Evolutionary conservation across 129 eudicot genomes (phyloP), one percentile per base, ranked within the genome.

Genomic region (Heracleum sosnowskyi): DNA sequence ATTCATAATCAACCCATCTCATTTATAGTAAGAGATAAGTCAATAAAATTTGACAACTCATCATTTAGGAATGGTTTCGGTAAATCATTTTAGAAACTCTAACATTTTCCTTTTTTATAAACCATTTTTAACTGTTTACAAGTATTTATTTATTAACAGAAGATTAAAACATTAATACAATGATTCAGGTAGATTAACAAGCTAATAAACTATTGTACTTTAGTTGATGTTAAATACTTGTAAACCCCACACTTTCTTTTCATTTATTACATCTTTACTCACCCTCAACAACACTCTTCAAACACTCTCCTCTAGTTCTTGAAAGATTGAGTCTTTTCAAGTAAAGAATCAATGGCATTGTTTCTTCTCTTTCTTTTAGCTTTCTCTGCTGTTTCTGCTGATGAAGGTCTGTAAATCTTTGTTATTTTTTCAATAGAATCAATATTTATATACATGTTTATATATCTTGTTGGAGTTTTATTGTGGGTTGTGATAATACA

Each of bases 311-410:
- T 49, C 51, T 2, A 70, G 47, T 76, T 77, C 34, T 68, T 79
- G 78, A 35, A 33, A 31, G 51, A 22, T 75, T 73, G 49, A 69
- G 68, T 57, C 16, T 33, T 80, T 36, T 72, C 42, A 37, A 60
- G 20, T 33, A 24, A 47, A 36, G 29, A 64, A 64, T 39, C 80
- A 41, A 86, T 81, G 87, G 84, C 82, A 63, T 72, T 44, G 11
- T 40, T 83, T 71, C 45, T 85, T 60, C 77, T 81, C 24, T 79
- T 86, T 69, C 79, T 81, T 76, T 66, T 86, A 64, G 62, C 81
- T 10, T 51, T 73, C 34, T 81, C 90, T 69, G 74, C 82, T 46
- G 87, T 79, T 79, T 81, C 51, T 60, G 90, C 90, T 81, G 86
- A 83, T 79, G 87, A 86, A 84, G 90, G 90, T 86, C 78, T 75